phyloP scores from a whole-genome alignment of 805 yeast genomes.

The Isabelozyma pseudorhagii region DNA sequence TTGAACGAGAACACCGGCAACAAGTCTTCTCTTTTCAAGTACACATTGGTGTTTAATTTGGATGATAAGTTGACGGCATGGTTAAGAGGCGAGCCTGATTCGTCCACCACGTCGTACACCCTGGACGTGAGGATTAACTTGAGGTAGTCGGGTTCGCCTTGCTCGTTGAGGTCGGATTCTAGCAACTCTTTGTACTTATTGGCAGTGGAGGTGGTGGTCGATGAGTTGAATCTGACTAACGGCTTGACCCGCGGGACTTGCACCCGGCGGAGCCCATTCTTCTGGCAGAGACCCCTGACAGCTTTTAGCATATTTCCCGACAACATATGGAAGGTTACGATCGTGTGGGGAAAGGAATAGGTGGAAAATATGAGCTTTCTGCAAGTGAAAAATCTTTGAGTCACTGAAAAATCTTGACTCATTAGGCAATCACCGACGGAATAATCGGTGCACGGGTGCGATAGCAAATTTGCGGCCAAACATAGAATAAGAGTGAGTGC shows the following conservation, averaged over 20 bases:
- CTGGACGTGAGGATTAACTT: conserved; percentile 86
- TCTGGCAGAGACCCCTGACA: neutral
- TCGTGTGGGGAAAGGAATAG: too few species aligned
- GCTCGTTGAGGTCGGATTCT: conserved; percentile 49
- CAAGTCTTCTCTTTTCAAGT: conserved; percentile 86
- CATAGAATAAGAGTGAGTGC: neutral
- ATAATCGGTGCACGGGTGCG: neutral
- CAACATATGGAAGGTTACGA: neutral
- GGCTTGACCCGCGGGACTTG: neutral
- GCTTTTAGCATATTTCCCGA: neutral
- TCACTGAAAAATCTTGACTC: neutral
- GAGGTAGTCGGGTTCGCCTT: conserved; percentile 86
- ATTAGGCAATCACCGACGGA: neutral
- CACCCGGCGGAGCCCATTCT: neutral
- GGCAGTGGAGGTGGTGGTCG: neutral
- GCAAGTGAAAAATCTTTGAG: neutral
- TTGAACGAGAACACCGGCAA: conserved; percentile 95
- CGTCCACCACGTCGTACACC: conserved; percentile 87
- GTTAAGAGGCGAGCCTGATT: conserved; percentile 76
- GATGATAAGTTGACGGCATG: conserved; percentile 72
- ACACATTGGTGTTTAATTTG: conserved; percentile 70
- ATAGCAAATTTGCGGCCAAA: neutral
- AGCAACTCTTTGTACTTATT: conserved; percentile 44
- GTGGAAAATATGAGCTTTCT: too few species aligned
- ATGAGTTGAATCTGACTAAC: neutral